Conservation (phyloP, 2,329 filamentous ascomycete genomes). For the Nectriaceae sp. region DNA sequence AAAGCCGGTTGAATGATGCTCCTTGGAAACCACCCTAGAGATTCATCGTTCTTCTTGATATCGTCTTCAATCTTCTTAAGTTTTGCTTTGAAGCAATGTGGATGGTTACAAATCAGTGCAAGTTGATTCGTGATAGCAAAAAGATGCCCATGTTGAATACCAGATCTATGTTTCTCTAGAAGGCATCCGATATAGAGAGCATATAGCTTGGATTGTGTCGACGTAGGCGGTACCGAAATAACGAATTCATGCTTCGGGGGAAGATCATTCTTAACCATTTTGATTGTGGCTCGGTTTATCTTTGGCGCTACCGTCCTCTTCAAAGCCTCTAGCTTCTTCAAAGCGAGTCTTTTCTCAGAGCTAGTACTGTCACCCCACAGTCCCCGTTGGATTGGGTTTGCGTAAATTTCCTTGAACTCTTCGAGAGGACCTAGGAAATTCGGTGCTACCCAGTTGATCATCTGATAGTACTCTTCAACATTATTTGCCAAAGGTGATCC, state of each 20-base stretch:
- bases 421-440: conserved; percentile 68
- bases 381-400: conserved; percentile 72
- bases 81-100: conserved; percentile 46
- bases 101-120: conserved; percentile 55
- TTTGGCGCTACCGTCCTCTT: conserved; percentile 75
- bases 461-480: conserved; percentile 79
- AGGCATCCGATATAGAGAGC: conserved; percentile 41
- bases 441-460: conserved; percentile 85
- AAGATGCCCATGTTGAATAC: conserved; percentile 13
- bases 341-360: conserved; percentile 56
- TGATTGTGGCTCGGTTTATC: conserved; percentile 72
- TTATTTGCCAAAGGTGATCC: conserved; percentile 87
- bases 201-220: conserved; percentile 67
- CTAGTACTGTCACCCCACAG: conserved; percentile 64
- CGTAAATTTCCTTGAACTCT: conserved; percentile 73
- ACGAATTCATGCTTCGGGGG: conserved; percentile 82
- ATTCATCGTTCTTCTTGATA: conserved; percentile 3
- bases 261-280: conserved; percentile 63
- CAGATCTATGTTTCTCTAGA: conserved; percentile 1
- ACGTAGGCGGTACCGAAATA: conserved; percentile 70
- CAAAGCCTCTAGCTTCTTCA: conserved; percentile 70
- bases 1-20: conserved; percentile 31
- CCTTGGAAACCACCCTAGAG: conserved; percentile 23
- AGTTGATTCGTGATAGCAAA: conserved; percentile 44
- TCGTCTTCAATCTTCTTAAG: conserved; percentile 17